phyloP scores from a whole-genome alignment of 306 rosid species.

The Corylus americana region DNA sequence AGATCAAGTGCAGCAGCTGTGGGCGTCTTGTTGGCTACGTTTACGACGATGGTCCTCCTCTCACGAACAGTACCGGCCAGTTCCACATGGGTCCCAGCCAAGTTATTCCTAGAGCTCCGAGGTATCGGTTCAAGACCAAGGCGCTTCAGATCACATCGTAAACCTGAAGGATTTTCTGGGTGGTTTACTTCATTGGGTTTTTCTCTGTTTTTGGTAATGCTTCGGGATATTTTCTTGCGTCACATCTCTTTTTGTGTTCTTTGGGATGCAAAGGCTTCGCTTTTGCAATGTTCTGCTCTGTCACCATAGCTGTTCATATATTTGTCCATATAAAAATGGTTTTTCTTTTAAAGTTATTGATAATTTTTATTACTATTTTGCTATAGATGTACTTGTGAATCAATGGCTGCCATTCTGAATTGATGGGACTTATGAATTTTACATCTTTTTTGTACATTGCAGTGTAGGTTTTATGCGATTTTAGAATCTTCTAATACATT shows the following conservation, averaged over 20 bases:
- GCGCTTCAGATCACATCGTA: slow-evolving; percentile 59
- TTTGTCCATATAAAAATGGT: not conserved
- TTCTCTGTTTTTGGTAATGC: not conserved
- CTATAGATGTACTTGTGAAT: not conserved
- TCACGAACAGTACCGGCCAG: slow-evolving; percentile 68
- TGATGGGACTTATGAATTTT: too few relatives aligned
- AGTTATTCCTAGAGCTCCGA: slow-evolving; percentile 77
- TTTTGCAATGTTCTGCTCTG: too few relatives aligned
- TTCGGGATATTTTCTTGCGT: not conserved
- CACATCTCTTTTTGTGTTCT: too few relatives aligned
- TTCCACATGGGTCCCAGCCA: slow-evolving; percentile 91
- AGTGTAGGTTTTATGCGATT: too few relatives aligned
- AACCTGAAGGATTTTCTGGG: slow-evolving; percentile 20
- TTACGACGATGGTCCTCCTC: slow-evolving; percentile 87
- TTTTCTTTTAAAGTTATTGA: too few relatives aligned
- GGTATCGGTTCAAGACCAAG: slow-evolving; percentile 76
- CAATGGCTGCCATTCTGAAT: not conserved
- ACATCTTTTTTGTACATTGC: not conserved
- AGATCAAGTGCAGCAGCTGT: slow-evolving; percentile 69
- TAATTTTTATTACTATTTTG: not conserved
- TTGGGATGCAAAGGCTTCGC: too few relatives aligned
- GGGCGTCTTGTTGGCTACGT: slow-evolving; percentile 56
- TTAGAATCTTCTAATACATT: too few relatives aligned
- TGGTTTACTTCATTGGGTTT: not conserved
- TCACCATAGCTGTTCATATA: too few relatives aligned